Percentiles rank a stretch among this genome's conserved stretches.
Conservation (phyloP, 306 rosid genomes). For the Dalbergia cochinchinensis region DNA sequence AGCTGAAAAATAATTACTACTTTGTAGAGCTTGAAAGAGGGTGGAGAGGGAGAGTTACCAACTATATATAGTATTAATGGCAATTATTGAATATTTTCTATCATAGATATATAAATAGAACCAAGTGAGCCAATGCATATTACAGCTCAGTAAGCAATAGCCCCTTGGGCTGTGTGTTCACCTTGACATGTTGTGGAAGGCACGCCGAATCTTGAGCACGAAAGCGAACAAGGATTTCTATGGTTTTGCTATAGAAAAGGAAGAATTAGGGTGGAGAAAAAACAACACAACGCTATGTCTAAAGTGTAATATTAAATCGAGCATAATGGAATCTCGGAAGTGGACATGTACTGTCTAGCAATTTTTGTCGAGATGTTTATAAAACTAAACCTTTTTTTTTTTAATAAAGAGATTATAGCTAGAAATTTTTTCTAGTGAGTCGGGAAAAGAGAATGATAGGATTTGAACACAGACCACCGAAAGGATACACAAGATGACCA, state of each 20-base stretch:
- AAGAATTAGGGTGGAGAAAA: too few species aligned
- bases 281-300: background rate
- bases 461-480: too few species aligned
- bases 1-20: conserved; percentile 44
- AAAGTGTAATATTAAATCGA: background rate
- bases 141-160: conserved; percentile 8
- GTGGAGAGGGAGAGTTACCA: background rate
- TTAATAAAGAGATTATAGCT: too few species aligned
- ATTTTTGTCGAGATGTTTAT: background rate
- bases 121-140: too few species aligned
- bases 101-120: background rate
- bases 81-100: conserved; percentile 16
- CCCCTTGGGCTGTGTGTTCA: conserved; percentile 8
- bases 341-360: background rate
- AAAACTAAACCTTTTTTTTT: background rate
- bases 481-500: too few species aligned
- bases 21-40: conserved; percentile 33
- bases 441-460: too few species aligned
- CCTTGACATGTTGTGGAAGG: background rate
- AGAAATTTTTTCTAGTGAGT: too few species aligned
- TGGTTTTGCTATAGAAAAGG: too few species aligned
- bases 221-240: background rate
- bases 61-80: conserved; percentile 18
- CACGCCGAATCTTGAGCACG: too few species aligned
- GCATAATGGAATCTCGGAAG: background rate